A percentile compares a stretch with the other conserved stretches of the same genome.
Evolutionary conservation across 257 asterid genomes (phyloP).

Genomic region (Solanum chmielewskii): DNA sequence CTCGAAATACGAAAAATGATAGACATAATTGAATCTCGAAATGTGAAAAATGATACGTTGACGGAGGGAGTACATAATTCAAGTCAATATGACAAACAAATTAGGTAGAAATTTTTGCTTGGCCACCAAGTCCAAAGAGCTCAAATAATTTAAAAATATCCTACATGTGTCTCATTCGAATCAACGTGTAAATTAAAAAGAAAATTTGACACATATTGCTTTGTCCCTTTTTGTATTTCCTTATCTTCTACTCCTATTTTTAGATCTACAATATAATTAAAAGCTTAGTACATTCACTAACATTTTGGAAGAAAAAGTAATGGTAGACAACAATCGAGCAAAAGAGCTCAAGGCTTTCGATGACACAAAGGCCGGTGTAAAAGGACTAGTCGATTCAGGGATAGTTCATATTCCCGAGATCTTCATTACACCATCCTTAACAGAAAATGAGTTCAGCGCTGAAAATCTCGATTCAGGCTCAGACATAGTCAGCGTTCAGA

Average conservation of each 20-base stretch:
- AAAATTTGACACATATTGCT: background rate
- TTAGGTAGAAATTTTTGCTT: too few relatives aligned
- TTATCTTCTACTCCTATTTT: background rate
- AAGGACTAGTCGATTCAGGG: conserved; percentile 5
- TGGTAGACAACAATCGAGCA: background rate
- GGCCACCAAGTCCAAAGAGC: too few relatives aligned
- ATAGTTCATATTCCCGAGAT: background rate
- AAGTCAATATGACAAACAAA: too few relatives aligned
- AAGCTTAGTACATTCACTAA: background rate
- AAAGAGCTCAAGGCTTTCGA: background rate
- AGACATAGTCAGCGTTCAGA: background rate
- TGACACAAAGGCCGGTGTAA: background rate
- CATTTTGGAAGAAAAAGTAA: background rate
- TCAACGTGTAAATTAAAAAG: too few relatives aligned
- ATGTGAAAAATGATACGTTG: too few relatives aligned
- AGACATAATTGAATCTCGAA: too few relatives aligned
- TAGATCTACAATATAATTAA: background rate
- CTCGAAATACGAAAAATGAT: too few relatives aligned
- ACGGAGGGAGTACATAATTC: too few relatives aligned
- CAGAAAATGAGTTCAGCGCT: background rate
- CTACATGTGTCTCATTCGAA: too few relatives aligned
- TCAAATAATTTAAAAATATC: too few relatives aligned
- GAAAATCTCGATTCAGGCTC: background rate
- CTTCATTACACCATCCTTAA: background rate
- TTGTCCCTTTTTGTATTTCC: too few relatives aligned